Conservation (phyloP, 352 stramenopile genomes). For the Paralagenidium karlingii region DNA sequence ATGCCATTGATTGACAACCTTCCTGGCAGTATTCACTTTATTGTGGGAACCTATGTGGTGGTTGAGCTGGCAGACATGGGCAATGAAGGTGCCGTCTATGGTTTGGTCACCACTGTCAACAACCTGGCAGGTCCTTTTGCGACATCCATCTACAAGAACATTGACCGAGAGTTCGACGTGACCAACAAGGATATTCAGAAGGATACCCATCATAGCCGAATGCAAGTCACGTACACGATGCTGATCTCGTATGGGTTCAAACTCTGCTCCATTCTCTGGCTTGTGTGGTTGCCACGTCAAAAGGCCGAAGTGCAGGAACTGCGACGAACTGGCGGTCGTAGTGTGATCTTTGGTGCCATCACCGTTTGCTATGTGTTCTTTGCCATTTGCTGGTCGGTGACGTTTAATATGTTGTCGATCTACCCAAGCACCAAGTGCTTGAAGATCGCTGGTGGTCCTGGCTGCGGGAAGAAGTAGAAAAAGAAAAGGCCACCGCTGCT, state of each 20-base stretch:
- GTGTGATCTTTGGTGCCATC: slow-evolving; percentile 18
- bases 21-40: slow-evolving; percentile 42
- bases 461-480: slow-evolving; percentile 16
- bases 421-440: slow-evolving; percentile 42
- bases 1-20: slow-evolving; percentile 38
- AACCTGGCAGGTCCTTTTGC: slow-evolving; percentile 46
- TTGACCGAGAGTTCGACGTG: slow-evolving; percentile 43
- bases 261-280: slow-evolving; percentile 25
- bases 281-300: slow-evolving; percentile 40
- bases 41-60: slow-evolving; percentile 44
- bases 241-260: slow-evolving; percentile 35
- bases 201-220: slow-evolving; percentile 41
- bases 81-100: slow-evolving; percentile 53
- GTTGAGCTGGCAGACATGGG: slow-evolving; percentile 62
- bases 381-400: slow-evolving; percentile 11
- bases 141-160: slow-evolving; percentile 30
- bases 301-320: slow-evolving; percentile 36
- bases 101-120: slow-evolving; percentile 49
- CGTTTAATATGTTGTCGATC: slow-evolving; percentile 40
- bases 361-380: slow-evolving; percentile 17
- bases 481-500: no score
- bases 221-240: slow-evolving; percentile 40
- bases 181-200: slow-evolving; percentile 38
- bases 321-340: slow-evolving; percentile 17
- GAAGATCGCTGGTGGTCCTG: slow-evolving; percentile 23